A percentile compares a stretch with the other conserved stretches of the same genome.
Conservation (phyloP, 345 rosid genomes). For the Pistacia integerrima region DNA sequence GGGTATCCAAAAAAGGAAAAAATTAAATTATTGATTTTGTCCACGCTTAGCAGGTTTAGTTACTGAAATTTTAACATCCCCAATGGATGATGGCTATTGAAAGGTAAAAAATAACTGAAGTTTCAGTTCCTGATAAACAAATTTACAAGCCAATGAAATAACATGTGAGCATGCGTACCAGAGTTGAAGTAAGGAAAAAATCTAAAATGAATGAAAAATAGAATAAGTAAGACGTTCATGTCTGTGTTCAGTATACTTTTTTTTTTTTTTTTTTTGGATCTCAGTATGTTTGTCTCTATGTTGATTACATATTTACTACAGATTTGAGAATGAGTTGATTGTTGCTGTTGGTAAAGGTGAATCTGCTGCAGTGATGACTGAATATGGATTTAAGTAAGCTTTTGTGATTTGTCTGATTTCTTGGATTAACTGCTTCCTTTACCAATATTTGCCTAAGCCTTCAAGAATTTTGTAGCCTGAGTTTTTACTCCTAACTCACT, state of each 20-base stretch:
- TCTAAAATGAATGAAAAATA: too few relatives aligned
- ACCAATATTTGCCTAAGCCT: neutral
- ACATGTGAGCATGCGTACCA: neutral
- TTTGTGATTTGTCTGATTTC: constrained; percentile 1
- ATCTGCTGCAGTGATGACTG: constrained; percentile 84
- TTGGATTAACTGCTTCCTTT: constrained; percentile 13
- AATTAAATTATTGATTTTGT: neutral
- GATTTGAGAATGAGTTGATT: constrained; percentile 68
- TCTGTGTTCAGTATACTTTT: neutral
- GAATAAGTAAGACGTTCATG: neutral
- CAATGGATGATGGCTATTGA: neutral
- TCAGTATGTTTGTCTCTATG: neutral
- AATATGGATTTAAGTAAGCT: constrained; percentile 81
- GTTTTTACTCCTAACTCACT: constrained; percentile 11
- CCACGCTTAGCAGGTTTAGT: neutral
- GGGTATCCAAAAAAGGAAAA: too few relatives aligned
- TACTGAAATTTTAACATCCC: neutral
- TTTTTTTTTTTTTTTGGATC: neutral
- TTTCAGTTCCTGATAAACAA: neutral
- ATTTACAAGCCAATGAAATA: neutral
- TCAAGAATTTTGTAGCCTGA: neutral
- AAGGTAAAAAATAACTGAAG: neutral
- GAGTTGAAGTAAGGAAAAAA: neutral
- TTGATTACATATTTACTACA: constrained; percentile 23
- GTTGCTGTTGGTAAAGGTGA: constrained; percentile 93